A percentile compares a stretch with the other conserved stretches of the same genome.
phyloP scores from a whole-genome alignment of 345 rosid genomes.

The Syzygium oleosum region DNA sequence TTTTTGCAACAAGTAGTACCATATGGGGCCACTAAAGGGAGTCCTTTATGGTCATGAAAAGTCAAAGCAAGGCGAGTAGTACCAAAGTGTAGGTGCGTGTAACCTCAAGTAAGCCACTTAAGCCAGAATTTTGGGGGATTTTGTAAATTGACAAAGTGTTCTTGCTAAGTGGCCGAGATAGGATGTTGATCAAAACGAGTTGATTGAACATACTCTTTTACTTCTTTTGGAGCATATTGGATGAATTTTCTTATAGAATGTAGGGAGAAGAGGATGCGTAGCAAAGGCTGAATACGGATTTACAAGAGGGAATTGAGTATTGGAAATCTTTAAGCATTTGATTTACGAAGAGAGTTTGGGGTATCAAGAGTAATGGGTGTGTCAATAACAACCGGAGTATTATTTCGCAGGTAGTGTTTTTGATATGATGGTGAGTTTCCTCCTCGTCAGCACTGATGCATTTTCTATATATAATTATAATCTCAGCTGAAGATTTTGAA shows the following conservation, averaged over 20 bases:
- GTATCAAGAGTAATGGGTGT: neutral
- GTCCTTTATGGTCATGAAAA: neutral
- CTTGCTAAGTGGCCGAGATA: neutral
- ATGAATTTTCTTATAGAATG: neutral
- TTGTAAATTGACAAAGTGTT: neutral
- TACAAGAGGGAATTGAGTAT: neutral
- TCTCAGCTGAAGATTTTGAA: neutral
- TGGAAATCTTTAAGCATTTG: neutral
- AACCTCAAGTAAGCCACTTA: neutral
- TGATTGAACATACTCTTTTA: neutral
- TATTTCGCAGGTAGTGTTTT: neutral
- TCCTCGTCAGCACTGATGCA: neutral
- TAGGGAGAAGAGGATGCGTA: neutral
- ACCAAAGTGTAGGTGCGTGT: neutral
- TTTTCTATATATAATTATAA: neutral
- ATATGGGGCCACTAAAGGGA: neutral
- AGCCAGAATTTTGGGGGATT: neutral
- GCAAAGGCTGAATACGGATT: neutral
- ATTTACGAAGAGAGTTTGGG: neutral
- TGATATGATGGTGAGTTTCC: neutral
- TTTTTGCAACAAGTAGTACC: too few species aligned
- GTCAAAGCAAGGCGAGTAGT: neutral
- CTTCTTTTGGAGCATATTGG: neutral
- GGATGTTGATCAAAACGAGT: neutral
- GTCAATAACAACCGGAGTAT: neutral